Percentiles rank a stretch among this genome's conserved stretches.
Conservation (phyloP, 1,284 basidiomycete species). For the Volvariella volvacea region DNA sequence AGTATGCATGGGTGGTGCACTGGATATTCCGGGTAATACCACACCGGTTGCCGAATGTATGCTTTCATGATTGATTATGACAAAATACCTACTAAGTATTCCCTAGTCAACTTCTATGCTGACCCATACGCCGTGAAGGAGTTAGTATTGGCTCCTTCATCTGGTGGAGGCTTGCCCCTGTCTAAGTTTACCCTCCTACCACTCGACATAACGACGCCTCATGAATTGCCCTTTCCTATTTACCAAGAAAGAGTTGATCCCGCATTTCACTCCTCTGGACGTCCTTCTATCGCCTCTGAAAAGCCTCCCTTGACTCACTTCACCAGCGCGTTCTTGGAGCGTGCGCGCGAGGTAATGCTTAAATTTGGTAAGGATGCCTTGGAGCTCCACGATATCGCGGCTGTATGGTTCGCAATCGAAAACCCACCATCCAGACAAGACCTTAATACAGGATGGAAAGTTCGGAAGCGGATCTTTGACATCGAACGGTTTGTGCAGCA, state of each 20-base stretch:
- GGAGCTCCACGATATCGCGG: slow-evolving; percentile 81
- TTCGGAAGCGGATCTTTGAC: slow-evolving; percentile 48
- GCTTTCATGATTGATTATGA: neutral
- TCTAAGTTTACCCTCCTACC: slow-evolving; percentile 69
- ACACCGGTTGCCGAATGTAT: slow-evolving; percentile 76
- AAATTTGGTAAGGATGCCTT: slow-evolving; percentile 74
- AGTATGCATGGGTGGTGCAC: slow-evolving; percentile 92
- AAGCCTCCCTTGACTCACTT: slow-evolving; percentile 65
- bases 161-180: slow-evolving; percentile 42
- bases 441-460: slow-evolving; percentile 46
- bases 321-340: slow-evolving; percentile 72
- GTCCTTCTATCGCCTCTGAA: slow-evolving; percentile 34
- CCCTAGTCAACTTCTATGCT: slow-evolving; percentile 86
- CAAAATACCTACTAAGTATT: slow-evolving; percentile 4
- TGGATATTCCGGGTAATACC: slow-evolving; percentile 92
- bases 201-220: slow-evolving; percentile 75
- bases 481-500: slow-evolving; percentile 53
- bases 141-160: slow-evolving; percentile 37
- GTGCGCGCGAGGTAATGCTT: slow-evolving; percentile 65
- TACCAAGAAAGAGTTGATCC: slow-evolving; percentile 53
- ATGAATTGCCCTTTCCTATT: slow-evolving; percentile 68
- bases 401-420: slow-evolving; percentile 74
- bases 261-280: slow-evolving; percentile 39
- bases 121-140: slow-evolving; percentile 84
- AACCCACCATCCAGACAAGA: slow-evolving; percentile 43